Conservation (phyloP, 2,329 filamentous ascomycete genomes). For the Fusarium luffae region DNA sequence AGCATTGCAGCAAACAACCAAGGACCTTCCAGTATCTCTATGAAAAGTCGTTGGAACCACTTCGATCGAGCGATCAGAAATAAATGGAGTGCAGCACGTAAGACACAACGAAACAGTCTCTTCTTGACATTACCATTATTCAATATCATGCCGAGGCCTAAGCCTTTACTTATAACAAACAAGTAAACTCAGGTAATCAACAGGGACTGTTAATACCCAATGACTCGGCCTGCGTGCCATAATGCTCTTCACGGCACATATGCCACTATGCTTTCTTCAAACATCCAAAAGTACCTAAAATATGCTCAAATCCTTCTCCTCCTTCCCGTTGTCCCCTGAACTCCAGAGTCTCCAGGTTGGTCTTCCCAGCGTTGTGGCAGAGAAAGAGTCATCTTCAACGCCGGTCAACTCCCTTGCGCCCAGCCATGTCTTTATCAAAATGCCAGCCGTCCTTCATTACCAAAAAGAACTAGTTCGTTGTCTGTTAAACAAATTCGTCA, state of each 20-base stretch:
- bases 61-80: not conserved
- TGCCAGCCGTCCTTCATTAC: constrained; percentile 36
- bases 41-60: not conserved
- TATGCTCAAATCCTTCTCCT: constrained; percentile 26
- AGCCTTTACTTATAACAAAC: constrained; percentile 20
- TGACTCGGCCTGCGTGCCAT: constrained; percentile 18
- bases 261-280: constrained; percentile 9
- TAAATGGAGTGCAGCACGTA: not conserved
- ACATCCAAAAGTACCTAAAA: constrained; percentile 14
- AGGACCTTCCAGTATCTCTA: not conserved
- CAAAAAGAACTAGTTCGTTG: constrained; percentile 32
- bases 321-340: constrained; percentile 19
- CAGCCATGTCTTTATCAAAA: constrained; percentile 37
- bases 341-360: constrained; percentile 14
- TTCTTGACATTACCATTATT: constrained; percentile 48
- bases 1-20: not conserved
- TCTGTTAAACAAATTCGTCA: constrained; percentile 27
- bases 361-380: constrained; percentile 10
- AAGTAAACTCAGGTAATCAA: constrained; percentile 4
- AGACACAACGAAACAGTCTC: constrained; percentile 5
- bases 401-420: constrained; percentile 43
- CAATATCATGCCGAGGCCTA: constrained; percentile 41
- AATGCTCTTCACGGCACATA: constrained; percentile 11
- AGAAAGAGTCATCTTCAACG: constrained; percentile 30
- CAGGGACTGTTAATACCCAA: constrained; percentile 37